Base-by-base conservation (phyloP, 345 rosid species). In the Abelmoschus esculentus region DNA sequence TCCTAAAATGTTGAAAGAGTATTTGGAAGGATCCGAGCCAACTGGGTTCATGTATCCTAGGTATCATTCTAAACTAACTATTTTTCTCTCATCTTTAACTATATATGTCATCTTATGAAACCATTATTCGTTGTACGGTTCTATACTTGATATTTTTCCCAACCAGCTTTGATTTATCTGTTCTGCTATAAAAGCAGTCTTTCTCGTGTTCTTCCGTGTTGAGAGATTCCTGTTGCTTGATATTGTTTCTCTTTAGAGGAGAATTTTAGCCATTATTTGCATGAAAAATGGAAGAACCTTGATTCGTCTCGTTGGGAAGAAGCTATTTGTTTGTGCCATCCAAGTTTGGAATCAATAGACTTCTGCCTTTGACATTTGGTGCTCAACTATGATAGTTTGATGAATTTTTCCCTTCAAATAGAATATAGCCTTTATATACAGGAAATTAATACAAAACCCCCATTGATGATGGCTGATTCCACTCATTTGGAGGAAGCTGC, bases 21-120 rank as follows among this genome's bases (percentile, higher is more conserved):
- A 52, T 80, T 72, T 89, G 59, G 95, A 93, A 72, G 98, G 97
- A 75, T 89, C 98, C 11, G 97, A 90, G 81, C 95, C 98, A 72
- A 89, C 96, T 4, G 78, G 88, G 70, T 93, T 90, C 80, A 89
- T 93, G 98, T 93, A 93, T 80, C 98, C 98, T 2, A 93, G 98
- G 98, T 93, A 82, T 56, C 22, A 19, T 17, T 42, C 13, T 22
- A 14, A 19, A 40, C 11, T 19, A 12, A 19, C 32, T 63, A 58
- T 13, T 56, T 19, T 55, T 38, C 13, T 34, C 14, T 4, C 40
- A 29, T 28, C 32, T 15, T 28, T 66, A 15, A 42, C 54, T 22
- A 44, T 11, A 14, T 11, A 10, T 66, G 22, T 28, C 32, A 19
- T 63, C 57, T 3, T 15, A 28, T 66, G 22, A 29, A 44, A 47